These are phyloP conservation scores for Oxytropis ochrocephala DNA, from an alignment of 306 rosid genomes.

Conservation along the genomic window DNA sequence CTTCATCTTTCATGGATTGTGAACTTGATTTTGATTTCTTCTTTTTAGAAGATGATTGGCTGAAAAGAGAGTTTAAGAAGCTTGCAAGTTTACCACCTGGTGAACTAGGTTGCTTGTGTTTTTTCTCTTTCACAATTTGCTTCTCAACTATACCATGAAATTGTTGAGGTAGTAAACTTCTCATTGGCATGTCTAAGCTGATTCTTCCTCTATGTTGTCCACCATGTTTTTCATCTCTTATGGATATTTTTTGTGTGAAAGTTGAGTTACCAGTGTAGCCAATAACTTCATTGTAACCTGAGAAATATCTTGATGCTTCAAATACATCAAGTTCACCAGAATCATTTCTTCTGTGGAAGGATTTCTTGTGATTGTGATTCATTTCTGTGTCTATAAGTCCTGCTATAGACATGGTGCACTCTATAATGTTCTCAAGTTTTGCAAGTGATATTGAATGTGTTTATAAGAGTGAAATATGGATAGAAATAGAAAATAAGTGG, in stretches of 20 bases:
- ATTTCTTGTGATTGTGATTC: constrained; percentile 53
- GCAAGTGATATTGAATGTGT: constrained; percentile 15
- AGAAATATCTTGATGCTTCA: constrained; percentile 87
- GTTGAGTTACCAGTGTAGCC: constrained; percentile 22
- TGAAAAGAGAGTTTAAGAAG: constrained; percentile 90
- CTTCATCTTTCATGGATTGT: constrained; percentile 76
- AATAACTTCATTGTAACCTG: constrained; percentile 65
- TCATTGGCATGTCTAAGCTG: constrained; percentile 88
- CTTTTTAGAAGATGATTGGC: constrained; percentile 79
- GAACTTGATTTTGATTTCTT: constrained; percentile 68
- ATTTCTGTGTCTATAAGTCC: constrained; percentile 52
- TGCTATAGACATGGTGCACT: constrained; percentile 58
- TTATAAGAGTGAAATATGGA: constrained; percentile 16
- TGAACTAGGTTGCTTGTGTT: constrained; percentile 83
- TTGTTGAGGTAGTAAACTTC: constrained; percentile 58
- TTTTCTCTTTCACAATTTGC: constrained; percentile 56
- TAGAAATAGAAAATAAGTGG: constrained; percentile 6
- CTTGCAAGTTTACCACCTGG: constrained; percentile 92
- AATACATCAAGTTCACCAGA: constrained; percentile 87
- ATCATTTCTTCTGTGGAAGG: constrained; percentile 61
- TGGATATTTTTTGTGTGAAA: constrained; percentile 38
- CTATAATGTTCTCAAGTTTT: not conserved
- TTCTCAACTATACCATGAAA: constrained; percentile 37
- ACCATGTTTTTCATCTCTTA: constrained; percentile 44
- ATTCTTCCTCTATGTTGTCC: constrained; percentile 50